Evolutionary conservation across 2,329 filamentous ascomycete species (phyloP).

Genomic region (Alternaria rosae): DNA sequence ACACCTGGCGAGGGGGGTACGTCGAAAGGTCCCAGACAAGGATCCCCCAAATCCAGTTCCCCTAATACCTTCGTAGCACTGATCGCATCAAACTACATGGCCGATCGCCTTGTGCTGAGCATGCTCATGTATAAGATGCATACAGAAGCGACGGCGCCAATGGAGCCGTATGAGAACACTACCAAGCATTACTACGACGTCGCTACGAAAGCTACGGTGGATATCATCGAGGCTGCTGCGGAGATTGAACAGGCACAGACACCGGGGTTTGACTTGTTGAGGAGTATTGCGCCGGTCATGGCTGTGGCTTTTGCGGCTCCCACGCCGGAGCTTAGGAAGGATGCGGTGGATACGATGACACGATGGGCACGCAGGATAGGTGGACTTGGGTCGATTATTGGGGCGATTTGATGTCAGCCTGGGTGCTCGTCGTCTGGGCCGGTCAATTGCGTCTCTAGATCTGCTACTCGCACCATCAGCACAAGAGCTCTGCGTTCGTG

Average conservation of each 20-base stretch:
- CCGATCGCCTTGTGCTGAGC: constrained; percentile 4
- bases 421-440: background rate
- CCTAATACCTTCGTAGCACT: background rate
- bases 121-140: constrained; percentile 19
- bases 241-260: background rate
- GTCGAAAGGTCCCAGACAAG: background rate
- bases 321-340: constrained; percentile 13
- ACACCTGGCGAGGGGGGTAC: background rate
- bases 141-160: background rate
- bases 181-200: background rate
- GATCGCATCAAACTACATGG: constrained; percentile 10
- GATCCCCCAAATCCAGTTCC: background rate
- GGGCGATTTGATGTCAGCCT: background rate
- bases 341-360: constrained; percentile 30
- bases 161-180: constrained; percentile 9
- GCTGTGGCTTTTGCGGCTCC: constrained; percentile 33
- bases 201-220: background rate
- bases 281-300: constrained; percentile 27
- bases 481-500: background rate
- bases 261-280: background rate
- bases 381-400: background rate
- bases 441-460: background rate
- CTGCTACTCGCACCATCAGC: no score
- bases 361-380: constrained; percentile 33
- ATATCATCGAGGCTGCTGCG: background rate